phyloP scores from a whole-genome alignment of 345 rosid species.

The Lepidium sativum region DNA sequence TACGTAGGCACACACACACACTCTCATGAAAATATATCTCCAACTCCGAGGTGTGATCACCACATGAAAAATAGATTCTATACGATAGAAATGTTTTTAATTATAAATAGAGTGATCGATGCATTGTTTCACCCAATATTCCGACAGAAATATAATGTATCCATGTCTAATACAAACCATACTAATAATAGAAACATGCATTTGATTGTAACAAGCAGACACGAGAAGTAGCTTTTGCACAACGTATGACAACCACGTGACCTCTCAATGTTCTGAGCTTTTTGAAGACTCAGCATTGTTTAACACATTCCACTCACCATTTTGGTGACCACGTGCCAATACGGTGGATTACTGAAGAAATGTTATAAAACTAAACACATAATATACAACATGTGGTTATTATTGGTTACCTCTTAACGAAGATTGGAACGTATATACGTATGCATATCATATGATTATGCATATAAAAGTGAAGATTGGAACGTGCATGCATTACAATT shows the following conservation, averaged over 20 bases:
- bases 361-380: neutral
- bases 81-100: too few relatives aligned
- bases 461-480: neutral
- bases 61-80: neutral
- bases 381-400: neutral
- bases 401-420: neutral
- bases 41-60: constrained; percentile 9
- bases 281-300: neutral
- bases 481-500: too few relatives aligned
- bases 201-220: neutral
- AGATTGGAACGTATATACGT: neutral
- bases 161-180: constrained; percentile 1
- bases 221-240: neutral
- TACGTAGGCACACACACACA: neutral
- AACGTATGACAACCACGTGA: neutral
- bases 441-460: neutral
- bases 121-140: neutral
- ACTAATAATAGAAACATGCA: neutral
- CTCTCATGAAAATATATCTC: neutral
- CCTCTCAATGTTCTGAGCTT: neutral
- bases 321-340: neutral
- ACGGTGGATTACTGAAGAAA: neutral
- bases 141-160: constrained; percentile 13
- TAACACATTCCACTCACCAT: neutral
- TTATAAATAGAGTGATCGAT: too few relatives aligned